Conservation (phyloP, 2,329 filamentous ascomycete genomes). For the Exophiala calicioides region DNA sequence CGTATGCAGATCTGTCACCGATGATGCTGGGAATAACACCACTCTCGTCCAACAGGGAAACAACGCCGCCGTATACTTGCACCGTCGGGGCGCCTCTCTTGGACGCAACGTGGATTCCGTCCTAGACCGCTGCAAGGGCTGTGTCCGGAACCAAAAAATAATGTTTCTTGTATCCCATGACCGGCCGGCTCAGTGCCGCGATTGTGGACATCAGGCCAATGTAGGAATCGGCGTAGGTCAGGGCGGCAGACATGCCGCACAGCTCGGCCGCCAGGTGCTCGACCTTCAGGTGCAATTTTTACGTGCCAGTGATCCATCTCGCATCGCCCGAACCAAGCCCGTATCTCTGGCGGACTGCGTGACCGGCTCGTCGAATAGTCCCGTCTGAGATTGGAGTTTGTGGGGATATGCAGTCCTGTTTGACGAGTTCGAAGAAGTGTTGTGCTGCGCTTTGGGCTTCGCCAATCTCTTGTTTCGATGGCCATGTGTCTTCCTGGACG, state of each 20-base stretch:
- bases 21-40: too few relatives aligned
- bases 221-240: constrained; percentile 12
- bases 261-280: constrained; percentile 3
- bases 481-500: background rate
- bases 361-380: constrained; percentile 2
- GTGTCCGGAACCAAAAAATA: constrained; percentile 5
- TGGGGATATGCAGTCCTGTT: background rate
- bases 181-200: constrained; percentile 12
- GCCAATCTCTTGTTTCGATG: background rate
- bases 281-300: constrained; percentile 9
- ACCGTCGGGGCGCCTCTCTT: constrained; percentile 1
- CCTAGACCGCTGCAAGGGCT: constrained; percentile 1
- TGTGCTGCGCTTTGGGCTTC: constrained; percentile 1
- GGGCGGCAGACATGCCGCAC: background rate
- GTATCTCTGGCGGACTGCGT: constrained; percentile 2
- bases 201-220: constrained; percentile 14
- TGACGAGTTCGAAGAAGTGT: constrained; percentile 3
- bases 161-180: constrained; percentile 12
- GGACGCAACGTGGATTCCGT: constrained; percentile 8
- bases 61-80: background rate
- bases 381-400: background rate
- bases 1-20: background rate
- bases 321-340: constrained; percentile 13
- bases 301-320: constrained; percentile 13
- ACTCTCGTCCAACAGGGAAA: background rate